phyloP scores from a whole-genome alignment of 164 flowering plant species.

The Stephania yunnanensis region DNA sequence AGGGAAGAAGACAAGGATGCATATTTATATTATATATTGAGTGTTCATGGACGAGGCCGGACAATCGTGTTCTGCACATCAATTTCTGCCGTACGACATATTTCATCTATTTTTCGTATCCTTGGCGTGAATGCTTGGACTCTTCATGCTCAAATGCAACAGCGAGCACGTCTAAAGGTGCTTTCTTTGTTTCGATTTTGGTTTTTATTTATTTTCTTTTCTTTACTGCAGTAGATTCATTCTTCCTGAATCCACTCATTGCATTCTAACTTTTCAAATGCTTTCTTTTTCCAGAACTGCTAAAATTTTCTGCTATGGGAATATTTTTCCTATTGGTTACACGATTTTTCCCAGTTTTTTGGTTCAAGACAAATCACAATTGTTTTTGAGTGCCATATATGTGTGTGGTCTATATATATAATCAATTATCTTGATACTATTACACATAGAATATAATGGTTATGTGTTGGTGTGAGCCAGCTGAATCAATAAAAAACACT shows the following conservation, averaged over 20 bases:
- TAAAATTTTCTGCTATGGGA: background rate
- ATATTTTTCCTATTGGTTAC: background rate
- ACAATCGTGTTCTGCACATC: conserved; percentile 96
- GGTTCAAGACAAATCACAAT: no score
- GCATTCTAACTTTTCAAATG: background rate
- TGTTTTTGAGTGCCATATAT: no score
- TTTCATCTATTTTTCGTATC: conserved; percentile 62
- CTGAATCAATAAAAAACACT: no score
- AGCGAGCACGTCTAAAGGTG: conserved; percentile 94
- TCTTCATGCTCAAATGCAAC: conserved; percentile 92
- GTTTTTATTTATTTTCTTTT: background rate
- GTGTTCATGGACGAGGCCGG: conserved; percentile 88
- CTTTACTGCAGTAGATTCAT: background rate
- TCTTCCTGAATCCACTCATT: background rate
- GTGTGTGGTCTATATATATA: no score
- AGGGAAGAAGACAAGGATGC: conserved; percentile 97
- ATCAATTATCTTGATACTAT: no score
- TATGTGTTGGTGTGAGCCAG: no score
- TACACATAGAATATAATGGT: no score
- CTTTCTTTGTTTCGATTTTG: conserved; percentile 5
- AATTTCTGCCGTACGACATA: conserved; percentile 76
- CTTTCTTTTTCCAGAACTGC: background rate
- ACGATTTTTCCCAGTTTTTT: no score
- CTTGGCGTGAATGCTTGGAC: conserved; percentile 57
- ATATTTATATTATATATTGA: conserved; percentile 74